Evolutionary conservation across 805 yeast genomes (phyloP).

Genomic region (Suhomyces emberorum): DNA sequence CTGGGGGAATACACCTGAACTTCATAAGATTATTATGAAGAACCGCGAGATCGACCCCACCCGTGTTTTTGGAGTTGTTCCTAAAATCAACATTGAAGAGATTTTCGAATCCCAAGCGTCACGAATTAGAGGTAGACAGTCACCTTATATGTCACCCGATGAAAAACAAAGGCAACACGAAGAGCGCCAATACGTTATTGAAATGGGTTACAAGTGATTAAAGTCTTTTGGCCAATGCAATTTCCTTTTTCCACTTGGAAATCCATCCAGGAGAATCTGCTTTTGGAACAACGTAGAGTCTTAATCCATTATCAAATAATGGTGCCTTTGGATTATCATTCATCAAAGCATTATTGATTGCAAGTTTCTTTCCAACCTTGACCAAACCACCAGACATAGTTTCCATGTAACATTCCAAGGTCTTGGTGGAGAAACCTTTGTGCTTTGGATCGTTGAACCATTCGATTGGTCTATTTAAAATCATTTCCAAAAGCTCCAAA

Average conservation of each 20-base stretch:
- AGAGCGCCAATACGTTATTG: conserved; percentile 43
- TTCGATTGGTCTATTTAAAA: conserved; percentile 60
- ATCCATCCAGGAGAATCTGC: conserved; percentile 64
- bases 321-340: conserved; percentile 66
- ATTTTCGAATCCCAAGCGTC: conserved; percentile 54
- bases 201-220: conserved; percentile 38
- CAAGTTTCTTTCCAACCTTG: conserved; percentile 75
- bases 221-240: conserved; percentile 47
- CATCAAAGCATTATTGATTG: conserved; percentile 62
- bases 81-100: conserved; percentile 65
- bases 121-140: conserved; percentile 52
- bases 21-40: conserved; percentile 24
- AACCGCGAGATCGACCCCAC: conserved; percentile 55
- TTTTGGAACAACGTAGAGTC: conserved; percentile 79
- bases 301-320: conserved; percentile 66
- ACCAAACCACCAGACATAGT: conserved; percentile 80
- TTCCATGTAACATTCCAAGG: conserved; percentile 75
- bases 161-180: conserved; percentile 43
- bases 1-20: conserved; percentile 41
- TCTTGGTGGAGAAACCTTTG: conserved; percentile 52
- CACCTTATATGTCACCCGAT: conserved; percentile 39
- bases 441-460: conserved; percentile 69
- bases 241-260: conserved; percentile 57
- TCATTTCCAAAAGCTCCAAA: conserved; percentile 54
- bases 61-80: conserved; percentile 70